These are phyloP conservation scores for Scortechinia acanthostroma DNA, from an alignment of 2,329 filamentous ascomycete genomes.

Conservation along the genomic window DNA sequence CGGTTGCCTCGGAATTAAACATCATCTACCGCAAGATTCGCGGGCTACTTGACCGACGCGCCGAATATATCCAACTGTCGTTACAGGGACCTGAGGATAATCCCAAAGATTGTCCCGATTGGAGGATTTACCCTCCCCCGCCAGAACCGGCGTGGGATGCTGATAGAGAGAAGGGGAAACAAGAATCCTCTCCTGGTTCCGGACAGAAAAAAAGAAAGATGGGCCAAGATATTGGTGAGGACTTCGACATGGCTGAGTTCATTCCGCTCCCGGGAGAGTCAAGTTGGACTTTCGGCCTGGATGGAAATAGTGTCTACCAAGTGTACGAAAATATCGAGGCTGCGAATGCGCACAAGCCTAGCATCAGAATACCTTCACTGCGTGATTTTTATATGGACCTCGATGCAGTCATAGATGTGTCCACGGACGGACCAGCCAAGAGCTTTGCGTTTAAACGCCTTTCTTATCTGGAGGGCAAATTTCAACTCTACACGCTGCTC, in stretches of 20 bases:
- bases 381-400: conserved; percentile 94
- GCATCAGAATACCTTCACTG: conserved; percentile 80
- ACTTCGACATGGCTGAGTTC: conserved; percentile 77
- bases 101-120: conserved; percentile 74
- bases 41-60: conserved; percentile 76
- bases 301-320: conserved; percentile 82
- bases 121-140: conserved; percentile 85
- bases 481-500: conserved; percentile 84
- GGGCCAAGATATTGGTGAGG: conserved; percentile 82
- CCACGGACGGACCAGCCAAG: conserved; percentile 90
- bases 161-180: conserved; percentile 15
- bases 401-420: conserved; percentile 78
- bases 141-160: conserved; percentile 85
- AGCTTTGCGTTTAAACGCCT: conserved; percentile 92
- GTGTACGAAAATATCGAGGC: conserved; percentile 70
- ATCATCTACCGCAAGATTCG: conserved; percentile 87
- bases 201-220: conserved; percentile 63
- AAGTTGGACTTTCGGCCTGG: conserved; percentile 71
- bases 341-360: conserved; percentile 55
- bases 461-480: conserved; percentile 93
- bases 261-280: conserved; percentile 66
- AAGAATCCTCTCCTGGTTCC: background rate
- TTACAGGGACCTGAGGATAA: conserved; percentile 78
- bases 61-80: conserved; percentile 82
- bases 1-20: conserved; percentile 71